These are phyloP conservation scores for Fragaria vesca DNA, from an alignment of 306 rosid genomes.

Conservation along the genomic window DNA sequence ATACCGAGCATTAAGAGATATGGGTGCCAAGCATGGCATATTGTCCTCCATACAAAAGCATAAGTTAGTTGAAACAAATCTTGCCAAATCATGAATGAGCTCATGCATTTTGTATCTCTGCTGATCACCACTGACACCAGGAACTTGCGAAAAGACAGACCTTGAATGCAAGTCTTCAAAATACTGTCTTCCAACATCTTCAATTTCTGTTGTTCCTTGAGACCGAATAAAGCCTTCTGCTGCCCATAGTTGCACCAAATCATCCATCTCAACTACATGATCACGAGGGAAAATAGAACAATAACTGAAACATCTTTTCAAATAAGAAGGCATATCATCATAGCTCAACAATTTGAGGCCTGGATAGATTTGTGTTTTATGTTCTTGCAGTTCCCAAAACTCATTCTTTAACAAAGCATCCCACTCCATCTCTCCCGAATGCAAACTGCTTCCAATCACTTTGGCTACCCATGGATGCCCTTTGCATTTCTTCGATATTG, in stretches of 20 bases:
- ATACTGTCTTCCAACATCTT: constrained; percentile 28
- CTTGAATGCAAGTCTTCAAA: constrained; percentile 11
- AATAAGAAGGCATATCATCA: constrained; percentile 20
- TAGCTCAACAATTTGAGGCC: constrained; percentile 15
- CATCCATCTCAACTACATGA: constrained; percentile 23
- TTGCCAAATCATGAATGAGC: constrained; percentile 25
- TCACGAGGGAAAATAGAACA: constrained; percentile 22
- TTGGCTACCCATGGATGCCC: neutral
- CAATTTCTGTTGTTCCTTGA: constrained; percentile 7
- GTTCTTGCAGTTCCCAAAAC: neutral
- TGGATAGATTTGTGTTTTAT: constrained; percentile 6
- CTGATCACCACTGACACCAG: neutral
- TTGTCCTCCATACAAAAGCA: constrained; percentile 24
- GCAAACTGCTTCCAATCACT: constrained; percentile 1
- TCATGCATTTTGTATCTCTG: constrained; percentile 20
- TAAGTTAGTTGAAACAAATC: constrained; percentile 12
- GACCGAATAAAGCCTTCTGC: constrained; percentile 30
- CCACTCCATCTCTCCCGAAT: neutral
- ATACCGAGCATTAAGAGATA: constrained; percentile 17
- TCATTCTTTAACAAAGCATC: neutral
- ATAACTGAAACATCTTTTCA: constrained; percentile 27
- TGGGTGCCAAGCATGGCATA: neutral
- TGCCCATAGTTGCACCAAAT: constrained; percentile 27
- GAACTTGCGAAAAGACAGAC: constrained; percentile 13
- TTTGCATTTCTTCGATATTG: neutral